A percentile compares a stretch with the other conserved stretches of the same genome.
These are phyloP conservation scores for Hypoxylon sp. DNA, from an alignment of 2,329 filamentous ascomycete genomes.

Conservation along the genomic window DNA sequence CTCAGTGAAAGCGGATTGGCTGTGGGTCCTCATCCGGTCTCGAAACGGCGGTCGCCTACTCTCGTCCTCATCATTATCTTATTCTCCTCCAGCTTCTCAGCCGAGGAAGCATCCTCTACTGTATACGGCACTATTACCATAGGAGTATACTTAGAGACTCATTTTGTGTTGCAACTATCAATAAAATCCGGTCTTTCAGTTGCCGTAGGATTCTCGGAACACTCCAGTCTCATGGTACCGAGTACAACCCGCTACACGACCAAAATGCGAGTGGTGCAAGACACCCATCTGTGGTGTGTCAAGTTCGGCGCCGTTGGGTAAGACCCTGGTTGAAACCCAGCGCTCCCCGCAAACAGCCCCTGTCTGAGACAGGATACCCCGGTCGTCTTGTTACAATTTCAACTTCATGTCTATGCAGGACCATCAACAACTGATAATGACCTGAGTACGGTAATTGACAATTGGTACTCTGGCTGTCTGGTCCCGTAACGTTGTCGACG, in stretches of 20 bases:
- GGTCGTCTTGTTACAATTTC: constrained; percentile 46
- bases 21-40: constrained; percentile 12
- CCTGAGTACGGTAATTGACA: constrained; percentile 19
- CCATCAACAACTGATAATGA: constrained; percentile 14
- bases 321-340: constrained; percentile 46
- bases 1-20: background rate
- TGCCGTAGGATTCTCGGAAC: constrained; percentile 3
- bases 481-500: constrained; percentile 7
- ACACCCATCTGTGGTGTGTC: constrained; percentile 38
- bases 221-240: constrained; percentile 5
- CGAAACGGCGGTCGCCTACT: constrained; percentile 4
- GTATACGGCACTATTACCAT: background rate
- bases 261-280: constrained; percentile 29
- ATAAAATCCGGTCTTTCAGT: background rate
- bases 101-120: background rate
- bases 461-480: constrained; percentile 8
- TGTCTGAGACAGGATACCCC: constrained; percentile 45
- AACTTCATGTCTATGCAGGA: constrained; percentile 48
- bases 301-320: constrained; percentile 33
- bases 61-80: background rate
- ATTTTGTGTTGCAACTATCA: constrained; percentile 2
- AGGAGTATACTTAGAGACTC: background rate
- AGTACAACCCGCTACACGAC: constrained; percentile 19
- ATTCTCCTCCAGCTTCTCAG: background rate
- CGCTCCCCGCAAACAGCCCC: constrained; percentile 40